A percentile compares a stretch with the other conserved stretches of the same genome.
Conservation (phyloP, 2,329 filamentous ascomycete genomes). For the Cytospora mali region DNA sequence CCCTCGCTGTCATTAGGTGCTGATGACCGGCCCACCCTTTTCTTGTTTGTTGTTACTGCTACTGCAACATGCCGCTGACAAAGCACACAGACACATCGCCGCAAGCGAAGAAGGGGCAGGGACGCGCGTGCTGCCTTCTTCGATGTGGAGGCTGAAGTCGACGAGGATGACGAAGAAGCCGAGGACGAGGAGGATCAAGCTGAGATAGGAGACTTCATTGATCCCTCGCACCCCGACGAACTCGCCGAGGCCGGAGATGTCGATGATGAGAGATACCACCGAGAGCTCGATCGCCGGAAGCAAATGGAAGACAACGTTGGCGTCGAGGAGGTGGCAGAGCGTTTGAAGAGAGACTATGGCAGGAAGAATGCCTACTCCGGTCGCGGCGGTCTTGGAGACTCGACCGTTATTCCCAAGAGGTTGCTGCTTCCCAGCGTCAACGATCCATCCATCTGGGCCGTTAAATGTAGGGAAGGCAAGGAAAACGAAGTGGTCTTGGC, state of each 20-base stretch:
- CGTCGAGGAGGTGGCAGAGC: slow-evolving; percentile 88
- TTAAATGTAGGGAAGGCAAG: slow-evolving; percentile 92
- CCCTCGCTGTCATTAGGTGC: background rate
- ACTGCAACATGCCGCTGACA: background rate
- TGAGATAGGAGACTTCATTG: slow-evolving; percentile 81
- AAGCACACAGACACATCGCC: slow-evolving; percentile 62
- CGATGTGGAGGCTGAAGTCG: slow-evolving; percentile 97
- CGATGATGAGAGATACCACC: slow-evolving; percentile 87
- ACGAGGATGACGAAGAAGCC: slow-evolving; percentile 86
- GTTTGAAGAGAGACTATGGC: slow-evolving; percentile 85
- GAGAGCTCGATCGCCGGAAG: slow-evolving; percentile 89
- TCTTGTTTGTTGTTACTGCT: background rate
- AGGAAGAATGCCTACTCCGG: slow-evolving; percentile 57
- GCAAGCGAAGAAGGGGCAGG: slow-evolving; percentile 71
- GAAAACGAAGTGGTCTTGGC: slow-evolving; percentile 88
- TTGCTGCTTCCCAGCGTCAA: slow-evolving; percentile 89
- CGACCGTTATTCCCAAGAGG: slow-evolving; percentile 79
- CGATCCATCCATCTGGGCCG: slow-evolving; percentile 94
- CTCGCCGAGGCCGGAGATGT: slow-evolving; percentile 77
- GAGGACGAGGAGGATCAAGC: slow-evolving; percentile 90
- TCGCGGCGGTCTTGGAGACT: slow-evolving; percentile 63
- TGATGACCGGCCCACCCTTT: background rate
- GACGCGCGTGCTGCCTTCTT: slow-evolving; percentile 83
- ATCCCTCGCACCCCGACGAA: slow-evolving; percentile 89
- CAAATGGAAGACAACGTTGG: slow-evolving; percentile 88